phyloP scores from a whole-genome alignment of 2,329 filamentous ascomycete genomes.

The Sporothrix brunneoviolacea region DNA sequence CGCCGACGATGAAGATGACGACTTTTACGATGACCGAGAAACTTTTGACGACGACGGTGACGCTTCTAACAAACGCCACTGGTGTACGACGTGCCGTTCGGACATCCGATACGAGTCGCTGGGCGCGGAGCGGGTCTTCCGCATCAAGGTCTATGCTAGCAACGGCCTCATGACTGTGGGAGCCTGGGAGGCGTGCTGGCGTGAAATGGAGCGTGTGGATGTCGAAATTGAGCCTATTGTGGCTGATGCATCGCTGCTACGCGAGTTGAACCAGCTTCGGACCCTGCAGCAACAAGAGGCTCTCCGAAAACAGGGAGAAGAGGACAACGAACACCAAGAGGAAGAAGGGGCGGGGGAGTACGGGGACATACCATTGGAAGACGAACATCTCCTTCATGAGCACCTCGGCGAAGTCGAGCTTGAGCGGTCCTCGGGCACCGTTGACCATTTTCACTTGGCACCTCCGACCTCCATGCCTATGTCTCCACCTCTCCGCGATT shows the following conservation, averaged over 20 bases:
- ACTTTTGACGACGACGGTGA: conserved; percentile 26
- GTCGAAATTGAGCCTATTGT: conserved; percentile 79
- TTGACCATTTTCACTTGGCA: conserved; percentile 4
- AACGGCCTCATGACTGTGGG: conserved; percentile 90
- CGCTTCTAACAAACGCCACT: conserved; percentile 36
- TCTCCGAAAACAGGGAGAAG: conserved; percentile 22
- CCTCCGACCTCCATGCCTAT: conserved; percentile 13
- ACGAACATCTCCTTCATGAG: not conserved
- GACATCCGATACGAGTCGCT: conserved; percentile 50
- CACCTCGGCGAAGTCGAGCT: not conserved
- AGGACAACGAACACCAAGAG: conserved; percentile 27
- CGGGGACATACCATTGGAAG: conserved; percentile 11
- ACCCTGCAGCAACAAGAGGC: conserved; percentile 35
- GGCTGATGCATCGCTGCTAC: conserved; percentile 45
- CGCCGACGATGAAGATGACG: conserved; percentile 35
- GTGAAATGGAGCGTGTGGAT: conserved; percentile 97
- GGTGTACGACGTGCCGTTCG: conserved; percentile 50
- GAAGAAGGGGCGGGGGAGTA: conserved; percentile 26
- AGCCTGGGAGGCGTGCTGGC: conserved; percentile 91
- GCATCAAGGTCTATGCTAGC: conserved; percentile 84
- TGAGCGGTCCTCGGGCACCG: not conserved
- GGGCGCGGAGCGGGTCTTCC: conserved; percentile 54
- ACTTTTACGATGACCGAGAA: conserved; percentile 32
- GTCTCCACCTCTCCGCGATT: conserved; percentile 13
- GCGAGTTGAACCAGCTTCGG: conserved; percentile 42